phyloP scores from a whole-genome alignment of 2,329 filamentous ascomycete genomes.

The Epichloe aotearoae region DNA sequence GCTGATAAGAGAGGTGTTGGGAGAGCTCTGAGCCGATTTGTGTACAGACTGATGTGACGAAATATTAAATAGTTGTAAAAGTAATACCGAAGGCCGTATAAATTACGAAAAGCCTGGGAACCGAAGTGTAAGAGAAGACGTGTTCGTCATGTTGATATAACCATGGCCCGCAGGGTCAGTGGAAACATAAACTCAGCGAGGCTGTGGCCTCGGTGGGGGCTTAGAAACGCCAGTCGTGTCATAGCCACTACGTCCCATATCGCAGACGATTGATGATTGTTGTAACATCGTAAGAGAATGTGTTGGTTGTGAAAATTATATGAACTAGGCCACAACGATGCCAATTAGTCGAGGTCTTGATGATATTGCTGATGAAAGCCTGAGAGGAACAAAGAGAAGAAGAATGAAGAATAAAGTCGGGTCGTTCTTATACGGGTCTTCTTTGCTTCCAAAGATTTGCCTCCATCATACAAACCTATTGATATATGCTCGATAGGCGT shows the following conservation, averaged over 20 bases:
- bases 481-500: neutral
- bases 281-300: constrained; percentile 23
- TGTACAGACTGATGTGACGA: constrained; percentile 17
- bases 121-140: neutral
- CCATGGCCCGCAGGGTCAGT: neutral
- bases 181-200: constrained; percentile 16
- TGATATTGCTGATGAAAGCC: neutral
- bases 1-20: constrained; percentile 24
- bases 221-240: constrained; percentile 37
- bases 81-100: constrained; percentile 10
- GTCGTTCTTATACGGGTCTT: neutral
- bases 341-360: neutral
- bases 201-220: constrained; percentile 30
- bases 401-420: neutral
- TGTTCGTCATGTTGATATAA: neutral
- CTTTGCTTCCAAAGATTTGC: neutral
- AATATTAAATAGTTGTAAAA: constrained; percentile 9
- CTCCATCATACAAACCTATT: neutral
- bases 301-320: constrained; percentile 2
- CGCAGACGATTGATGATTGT: constrained; percentile 20
- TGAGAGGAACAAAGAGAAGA: too few species aligned
- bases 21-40: constrained; percentile 21
- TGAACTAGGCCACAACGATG: neutral
- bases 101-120: constrained; percentile 5
- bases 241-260: constrained; percentile 39